phyloP scores from a whole-genome alignment of 2,329 filamentous ascomycete species.

The Trichoderma breve region DNA sequence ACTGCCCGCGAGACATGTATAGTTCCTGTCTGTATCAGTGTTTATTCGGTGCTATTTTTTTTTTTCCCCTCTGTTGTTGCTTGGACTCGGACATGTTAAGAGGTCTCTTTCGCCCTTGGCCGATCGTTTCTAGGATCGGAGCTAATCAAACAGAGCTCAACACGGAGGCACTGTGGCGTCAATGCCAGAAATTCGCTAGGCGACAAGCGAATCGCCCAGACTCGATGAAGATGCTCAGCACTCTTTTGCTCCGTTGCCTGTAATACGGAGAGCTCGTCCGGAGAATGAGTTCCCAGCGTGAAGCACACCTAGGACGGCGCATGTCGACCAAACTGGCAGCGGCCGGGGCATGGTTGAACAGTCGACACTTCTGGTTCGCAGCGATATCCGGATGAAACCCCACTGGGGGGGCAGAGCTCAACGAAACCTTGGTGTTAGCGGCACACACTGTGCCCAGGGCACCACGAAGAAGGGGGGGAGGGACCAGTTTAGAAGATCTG shows the following conservation, averaged over 20 bases:
- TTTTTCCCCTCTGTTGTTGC: background rate
- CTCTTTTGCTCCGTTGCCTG: background rate
- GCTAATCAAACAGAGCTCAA: conserved; percentile 13
- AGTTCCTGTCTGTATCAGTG: background rate
- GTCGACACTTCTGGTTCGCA: background rate
- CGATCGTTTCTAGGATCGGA: conserved; percentile 5
- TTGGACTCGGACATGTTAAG: background rate
- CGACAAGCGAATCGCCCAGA: conserved; percentile 5
- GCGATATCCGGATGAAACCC: conserved; percentile 9
- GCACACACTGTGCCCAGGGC: background rate
- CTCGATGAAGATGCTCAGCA: background rate
- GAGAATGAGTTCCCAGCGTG: background rate
- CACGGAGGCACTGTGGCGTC: conserved; percentile 8
- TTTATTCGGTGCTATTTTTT: background rate
- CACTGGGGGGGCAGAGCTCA: background rate
- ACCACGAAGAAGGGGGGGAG: background rate
- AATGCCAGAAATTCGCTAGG: background rate
- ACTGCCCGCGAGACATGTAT: background rate
- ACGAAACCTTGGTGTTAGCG: background rate
- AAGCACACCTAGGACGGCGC: background rate
- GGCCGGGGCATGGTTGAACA: background rate
- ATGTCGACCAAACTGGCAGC: background rate
- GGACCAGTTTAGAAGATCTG: background rate
- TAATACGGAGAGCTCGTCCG: background rate
- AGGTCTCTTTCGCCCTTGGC: background rate